Base-by-base conservation (phyloP, 805 yeast species). In the Candida tallmaniae region DNA sequence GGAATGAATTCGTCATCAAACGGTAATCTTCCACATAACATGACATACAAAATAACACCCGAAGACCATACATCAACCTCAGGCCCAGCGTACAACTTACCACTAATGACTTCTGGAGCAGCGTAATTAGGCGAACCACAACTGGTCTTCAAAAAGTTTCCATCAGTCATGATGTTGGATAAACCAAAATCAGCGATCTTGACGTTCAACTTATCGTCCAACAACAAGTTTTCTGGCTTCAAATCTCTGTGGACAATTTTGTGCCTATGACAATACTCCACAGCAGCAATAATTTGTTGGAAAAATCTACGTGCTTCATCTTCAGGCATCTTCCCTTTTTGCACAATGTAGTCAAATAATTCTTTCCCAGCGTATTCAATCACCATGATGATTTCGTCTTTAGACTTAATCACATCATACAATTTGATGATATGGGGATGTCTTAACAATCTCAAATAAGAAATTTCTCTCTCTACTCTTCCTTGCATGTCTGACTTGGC, bases 21-120 rank as follows among this genome's bases (percentile, higher is more conserved):
- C 10, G 97, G 97, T 49, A 89, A 71, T 48, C 97, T 71, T 25
- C 97, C 96, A 60, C 96, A 89, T 34, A 90, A 70, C 97, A 89
- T 89, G 35, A 89, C 97, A 49, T 89, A 90, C 35, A 89, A 67
- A 31, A 90, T 88, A 25, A 90, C 97, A 50, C 97, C 97, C 53
- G 95, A 84, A 0, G 95, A 83, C 97, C 97, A 89, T 36, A 89
- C 96, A 58, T 89, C 97, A 31, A 90, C 97, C 60, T 90, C 97
- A 3, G 97, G 97, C 7, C 97, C 97, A 2, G 97, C 97, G 50
- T 89, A 90, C 35, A 90, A 70, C 56, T 90, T 87, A 23, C 97
- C 97, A 41, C 89, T 78, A 38, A 89, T 89, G 19, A 89, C 97
- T 60, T 89, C 97, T 1, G 97, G 97, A 0, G 97, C 97, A 5